Conservation (phyloP, 2,329 filamentous ascomycete species). For the Berkeleyomyces rouxiae region DNA sequence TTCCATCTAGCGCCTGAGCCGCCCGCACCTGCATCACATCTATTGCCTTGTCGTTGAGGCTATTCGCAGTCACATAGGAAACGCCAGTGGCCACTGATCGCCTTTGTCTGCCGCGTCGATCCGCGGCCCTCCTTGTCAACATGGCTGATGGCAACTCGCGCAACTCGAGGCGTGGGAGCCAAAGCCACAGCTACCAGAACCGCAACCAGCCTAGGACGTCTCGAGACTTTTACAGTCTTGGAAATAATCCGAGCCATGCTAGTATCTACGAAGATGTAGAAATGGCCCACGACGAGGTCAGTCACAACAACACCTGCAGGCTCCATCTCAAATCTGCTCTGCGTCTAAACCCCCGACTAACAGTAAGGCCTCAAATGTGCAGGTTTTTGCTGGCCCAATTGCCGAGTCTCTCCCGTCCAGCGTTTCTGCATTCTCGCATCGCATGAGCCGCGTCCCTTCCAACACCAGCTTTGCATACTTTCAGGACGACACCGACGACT, state of each 20-base stretch:
- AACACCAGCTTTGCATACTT: conserved; percentile 83
- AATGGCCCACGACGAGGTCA: conserved; percentile 90
- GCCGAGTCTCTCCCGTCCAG: conserved; percentile 94
- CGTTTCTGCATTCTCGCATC: conserved; percentile 78
- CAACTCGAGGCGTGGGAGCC: neutral
- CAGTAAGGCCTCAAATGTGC: conserved; percentile 9
- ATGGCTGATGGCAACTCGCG: neutral
- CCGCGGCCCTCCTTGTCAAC: neutral
- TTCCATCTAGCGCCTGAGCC: no score
- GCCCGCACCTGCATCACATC: no score
- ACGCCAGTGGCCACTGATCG: neutral
- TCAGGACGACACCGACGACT: conserved; percentile 48
- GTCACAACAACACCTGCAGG: neutral
- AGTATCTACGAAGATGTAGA: conserved; percentile 93
- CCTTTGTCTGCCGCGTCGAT: neutral
- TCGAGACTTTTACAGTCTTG: conserved; percentile 6
- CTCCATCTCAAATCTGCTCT: neutral
- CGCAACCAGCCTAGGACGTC: neutral
- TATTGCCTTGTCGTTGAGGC: no score
- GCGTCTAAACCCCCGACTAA: neutral
- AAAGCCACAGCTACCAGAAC: neutral
- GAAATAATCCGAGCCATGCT: conserved; percentile 49
- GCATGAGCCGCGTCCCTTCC: conserved; percentile 64
- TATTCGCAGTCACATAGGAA: neutral
- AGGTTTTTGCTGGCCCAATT: conserved; percentile 79